Evolutionary conservation across 129 eudicot genomes (phyloP).

Genomic region (Ambrosia artemisiifolia): DNA sequence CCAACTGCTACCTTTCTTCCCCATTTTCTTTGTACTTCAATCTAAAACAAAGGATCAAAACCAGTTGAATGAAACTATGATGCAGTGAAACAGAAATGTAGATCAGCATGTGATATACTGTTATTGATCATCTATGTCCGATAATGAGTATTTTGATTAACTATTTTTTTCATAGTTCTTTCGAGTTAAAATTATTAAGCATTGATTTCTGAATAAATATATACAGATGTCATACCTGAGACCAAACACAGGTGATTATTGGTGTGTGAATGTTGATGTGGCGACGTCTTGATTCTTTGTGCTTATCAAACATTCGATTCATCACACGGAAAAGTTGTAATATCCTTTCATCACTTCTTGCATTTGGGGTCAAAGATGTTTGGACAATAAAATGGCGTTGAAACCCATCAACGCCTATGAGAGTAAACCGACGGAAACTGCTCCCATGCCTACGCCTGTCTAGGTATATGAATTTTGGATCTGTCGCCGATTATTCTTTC

Average conservation of each 20-base stretch:
- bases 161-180: too few species aligned
- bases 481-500: too few species aligned
- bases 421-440: slow-evolving; percentile 91
- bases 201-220: background rate
- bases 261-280: slow-evolving; percentile 97
- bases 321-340: slow-evolving; percentile 96
- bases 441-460: slow-evolving; percentile 98
- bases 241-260: slow-evolving; percentile 95
- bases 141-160: too few species aligned
- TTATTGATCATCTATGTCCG: too few species aligned
- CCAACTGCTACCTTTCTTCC: slow-evolving; percentile 94
- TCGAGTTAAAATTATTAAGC: too few species aligned
- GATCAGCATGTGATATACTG: background rate
- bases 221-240: slow-evolving; percentile 57
- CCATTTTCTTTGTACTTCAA: slow-evolving; percentile 41
- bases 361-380: slow-evolving; percentile 96
- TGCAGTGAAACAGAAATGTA: background rate
- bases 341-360: slow-evolving; percentile 94
- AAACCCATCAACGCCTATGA: slow-evolving; percentile 96
- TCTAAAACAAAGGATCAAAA: background rate
- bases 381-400: slow-evolving; percentile 99
- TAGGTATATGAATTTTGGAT: too few species aligned
- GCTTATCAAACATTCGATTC: slow-evolving; percentile 98
- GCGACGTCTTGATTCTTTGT: slow-evolving; percentile 94
- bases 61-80: background rate